A percentile compares a stretch with the other conserved stretches of the same genome.
phyloP scores from a whole-genome alignment of 768 basidiomycete species.

The Hortiboletus campestris region DNA sequence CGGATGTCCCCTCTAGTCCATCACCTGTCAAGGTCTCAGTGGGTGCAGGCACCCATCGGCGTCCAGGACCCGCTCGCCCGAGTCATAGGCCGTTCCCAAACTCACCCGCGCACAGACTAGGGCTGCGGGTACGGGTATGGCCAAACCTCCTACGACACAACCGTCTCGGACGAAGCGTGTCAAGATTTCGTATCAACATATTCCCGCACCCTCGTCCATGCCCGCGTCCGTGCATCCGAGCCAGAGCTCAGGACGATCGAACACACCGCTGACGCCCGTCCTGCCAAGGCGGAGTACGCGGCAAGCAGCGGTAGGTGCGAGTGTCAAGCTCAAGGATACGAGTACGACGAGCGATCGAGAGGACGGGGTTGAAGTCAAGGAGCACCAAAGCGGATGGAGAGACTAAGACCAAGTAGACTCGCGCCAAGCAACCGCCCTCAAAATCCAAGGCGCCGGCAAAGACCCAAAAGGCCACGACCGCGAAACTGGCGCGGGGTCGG shows the following conservation, averaged over 20 bases:
- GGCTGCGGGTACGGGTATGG: background rate
- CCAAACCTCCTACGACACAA: background rate
- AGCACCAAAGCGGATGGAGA: slow-evolving; percentile 4
- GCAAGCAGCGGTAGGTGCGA: slow-evolving; percentile 22
- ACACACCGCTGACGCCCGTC: slow-evolving; percentile 16
- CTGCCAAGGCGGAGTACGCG: slow-evolving; percentile 27
- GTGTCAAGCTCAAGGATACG: slow-evolving; percentile 1
- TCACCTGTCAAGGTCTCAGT: slow-evolving; percentile 32
- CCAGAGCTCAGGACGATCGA: slow-evolving; percentile 7
- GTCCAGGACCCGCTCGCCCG: background rate
- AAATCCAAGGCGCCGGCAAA: slow-evolving; percentile 10
- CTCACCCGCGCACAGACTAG: slow-evolving; percentile 16
- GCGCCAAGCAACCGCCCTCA: slow-evolving; percentile 13
- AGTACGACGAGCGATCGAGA: slow-evolving; percentile 9
- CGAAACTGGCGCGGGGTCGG: slow-evolving; percentile 19
- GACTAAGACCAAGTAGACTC: slow-evolving; percentile 1
- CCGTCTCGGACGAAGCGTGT: slow-evolving; percentile 15
- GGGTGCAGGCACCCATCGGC: background rate
- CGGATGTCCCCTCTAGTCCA: slow-evolving; percentile 25
- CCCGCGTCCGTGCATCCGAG: slow-evolving; percentile 5
- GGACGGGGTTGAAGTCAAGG: slow-evolving; percentile 15
- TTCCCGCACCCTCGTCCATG: slow-evolving; percentile 29
- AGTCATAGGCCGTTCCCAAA: slow-evolving; percentile 2
- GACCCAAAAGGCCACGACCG: slow-evolving; percentile 4
- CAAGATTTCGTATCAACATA: slow-evolving; percentile 18